Conservation (phyloP, 2,329 filamentous ascomycete species). For the Alternaria arborescens region DNA sequence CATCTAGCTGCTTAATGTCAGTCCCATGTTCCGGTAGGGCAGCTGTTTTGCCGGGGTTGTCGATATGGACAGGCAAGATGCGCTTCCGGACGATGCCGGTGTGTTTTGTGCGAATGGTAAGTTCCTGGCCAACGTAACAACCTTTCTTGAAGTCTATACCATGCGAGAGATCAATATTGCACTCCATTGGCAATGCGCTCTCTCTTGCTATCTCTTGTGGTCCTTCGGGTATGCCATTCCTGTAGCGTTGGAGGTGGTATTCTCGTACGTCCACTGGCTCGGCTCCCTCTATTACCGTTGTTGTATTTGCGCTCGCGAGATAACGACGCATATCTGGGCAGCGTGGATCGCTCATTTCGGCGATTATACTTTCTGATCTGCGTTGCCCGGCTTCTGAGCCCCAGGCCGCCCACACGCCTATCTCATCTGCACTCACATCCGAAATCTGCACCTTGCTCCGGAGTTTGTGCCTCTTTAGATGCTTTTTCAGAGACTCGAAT, state of each 20-base stretch:
- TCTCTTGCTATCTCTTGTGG: slow-evolving; percentile 77
- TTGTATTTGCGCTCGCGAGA: slow-evolving; percentile 4
- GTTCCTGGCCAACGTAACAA: slow-evolving; percentile 95
- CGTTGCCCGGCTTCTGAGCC: slow-evolving; percentile 43
- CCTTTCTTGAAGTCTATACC: slow-evolving; percentile 95
- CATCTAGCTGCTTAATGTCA: slow-evolving; percentile 63
- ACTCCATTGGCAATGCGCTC: slow-evolving; percentile 82
- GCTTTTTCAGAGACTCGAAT: slow-evolving; percentile 68
- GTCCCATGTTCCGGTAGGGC: slow-evolving; percentile 52
- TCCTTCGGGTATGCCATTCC: slow-evolving; percentile 85
- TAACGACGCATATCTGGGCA: slow-evolving; percentile 23
- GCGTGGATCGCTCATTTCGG: slow-evolving; percentile 34
- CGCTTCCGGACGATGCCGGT: slow-evolving; percentile 92
- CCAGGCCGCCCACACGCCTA: slow-evolving; percentile 79
- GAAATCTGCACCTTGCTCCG: slow-evolving; percentile 76
- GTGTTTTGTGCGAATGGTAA: slow-evolving; percentile 95
- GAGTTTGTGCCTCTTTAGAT: slow-evolving; percentile 86
- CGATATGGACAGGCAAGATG: slow-evolving; percentile 81
- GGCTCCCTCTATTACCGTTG: slow-evolving; percentile 7
- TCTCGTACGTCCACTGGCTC: slow-evolving; percentile 49
- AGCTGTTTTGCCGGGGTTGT: slow-evolving; percentile 51
- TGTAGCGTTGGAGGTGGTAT: slow-evolving; percentile 80
- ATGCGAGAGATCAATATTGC: slow-evolving; percentile 84
- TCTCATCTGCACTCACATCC: slow-evolving; percentile 71
- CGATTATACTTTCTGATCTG: slow-evolving; percentile 16